A percentile compares a stretch with the other conserved stretches of the same genome.
Evolutionary conservation across 139 green algal species (phyloP).

Genomic region (Gonium pectorale): DNA sequence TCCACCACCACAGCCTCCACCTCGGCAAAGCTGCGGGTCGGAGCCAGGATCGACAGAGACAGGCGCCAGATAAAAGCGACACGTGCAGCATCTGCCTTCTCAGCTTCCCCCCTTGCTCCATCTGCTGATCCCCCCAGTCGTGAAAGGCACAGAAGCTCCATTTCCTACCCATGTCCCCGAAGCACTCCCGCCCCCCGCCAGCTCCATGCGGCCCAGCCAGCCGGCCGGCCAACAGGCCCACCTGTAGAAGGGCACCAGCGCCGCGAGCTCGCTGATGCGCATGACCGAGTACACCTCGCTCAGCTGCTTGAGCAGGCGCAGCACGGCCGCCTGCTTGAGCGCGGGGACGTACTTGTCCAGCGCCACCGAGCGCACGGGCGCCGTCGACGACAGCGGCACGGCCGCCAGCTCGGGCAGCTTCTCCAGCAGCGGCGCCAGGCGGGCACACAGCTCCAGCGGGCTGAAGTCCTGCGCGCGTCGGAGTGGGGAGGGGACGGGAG

Average conservation of each 20-base stretch:
- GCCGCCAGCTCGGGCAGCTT: slow-evolving; percentile 61
- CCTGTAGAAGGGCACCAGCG: slow-evolving; percentile 72
- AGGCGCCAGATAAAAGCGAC: too few species aligned
- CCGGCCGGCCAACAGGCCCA: too few species aligned
- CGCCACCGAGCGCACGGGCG: slow-evolving; percentile 74
- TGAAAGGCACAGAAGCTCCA: too few species aligned
- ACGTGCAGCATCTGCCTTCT: too few species aligned
- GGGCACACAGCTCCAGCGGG: slow-evolving; percentile 92
- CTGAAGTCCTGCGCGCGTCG: slow-evolving; percentile 85
- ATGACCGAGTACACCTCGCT: slow-evolving; percentile 76
- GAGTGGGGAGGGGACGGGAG: too few species aligned
- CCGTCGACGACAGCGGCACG: slow-evolving; percentile 57
- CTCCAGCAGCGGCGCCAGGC: slow-evolving; percentile 84
- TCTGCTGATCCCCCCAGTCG: too few species aligned
- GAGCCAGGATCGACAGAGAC: too few species aligned
- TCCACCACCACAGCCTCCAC: slow-evolving; percentile 94
- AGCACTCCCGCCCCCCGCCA: too few species aligned
- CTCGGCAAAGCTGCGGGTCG: slow-evolving; percentile 82
- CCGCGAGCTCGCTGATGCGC: slow-evolving; percentile 60
- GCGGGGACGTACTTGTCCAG: slow-evolving; percentile 61
- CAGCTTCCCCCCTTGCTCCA: too few species aligned
- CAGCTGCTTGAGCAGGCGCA: slow-evolving; percentile 94
- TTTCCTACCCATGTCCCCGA: too few species aligned
- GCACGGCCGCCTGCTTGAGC: slow-evolving; percentile 80
- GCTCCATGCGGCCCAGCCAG: too few species aligned